A percentile compares a stretch with the other conserved stretches of the same genome.
Conservation (phyloP, 306 rosid genomes). For the Malus sylvestris region DNA sequence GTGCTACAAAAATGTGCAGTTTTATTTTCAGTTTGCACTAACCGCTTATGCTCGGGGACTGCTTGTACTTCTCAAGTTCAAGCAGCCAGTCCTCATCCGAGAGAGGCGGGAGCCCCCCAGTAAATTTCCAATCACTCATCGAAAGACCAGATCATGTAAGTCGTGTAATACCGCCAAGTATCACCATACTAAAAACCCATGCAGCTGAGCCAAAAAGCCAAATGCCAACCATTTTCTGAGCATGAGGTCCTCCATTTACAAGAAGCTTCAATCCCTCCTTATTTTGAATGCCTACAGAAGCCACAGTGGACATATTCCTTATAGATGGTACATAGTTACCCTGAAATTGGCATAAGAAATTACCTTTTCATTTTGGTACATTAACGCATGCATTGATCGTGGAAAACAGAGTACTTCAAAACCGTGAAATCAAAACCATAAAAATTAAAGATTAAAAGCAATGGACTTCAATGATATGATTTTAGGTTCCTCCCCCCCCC, state of each 20-base stretch:
- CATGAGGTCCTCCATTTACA: constrained; percentile 63
- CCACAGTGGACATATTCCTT: constrained; percentile 42
- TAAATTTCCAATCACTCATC: constrained; percentile 89
- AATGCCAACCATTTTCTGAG: constrained; percentile 65
- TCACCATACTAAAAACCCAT: constrained; percentile 92
- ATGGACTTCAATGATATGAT: neutral
- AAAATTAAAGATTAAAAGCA: neutral
- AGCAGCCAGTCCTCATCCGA: constrained; percentile 61
- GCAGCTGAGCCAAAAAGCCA: constrained; percentile 92
- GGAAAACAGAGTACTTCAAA: neutral
- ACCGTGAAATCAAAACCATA: neutral
- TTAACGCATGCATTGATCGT: neutral
- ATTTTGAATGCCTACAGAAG: constrained; percentile 23
- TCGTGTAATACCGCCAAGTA: constrained; percentile 83
- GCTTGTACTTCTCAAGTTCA: constrained; percentile 76
- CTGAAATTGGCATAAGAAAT: constrained; percentile 21
- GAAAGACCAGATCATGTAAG: constrained; percentile 92
- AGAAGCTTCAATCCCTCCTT: constrained; percentile 63
- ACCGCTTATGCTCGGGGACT: constrained; percentile 90
- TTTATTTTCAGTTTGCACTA: constrained; percentile 12
- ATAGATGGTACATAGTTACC: constrained; percentile 27
- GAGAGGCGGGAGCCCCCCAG: constrained; percentile 67
- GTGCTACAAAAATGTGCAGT: neutral
- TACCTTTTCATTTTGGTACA: neutral
- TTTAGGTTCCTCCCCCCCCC: neutral